These are phyloP conservation scores for Cornus suecica DNA, from an alignment of 148 eudicot species.

Conservation along the genomic window DNA sequence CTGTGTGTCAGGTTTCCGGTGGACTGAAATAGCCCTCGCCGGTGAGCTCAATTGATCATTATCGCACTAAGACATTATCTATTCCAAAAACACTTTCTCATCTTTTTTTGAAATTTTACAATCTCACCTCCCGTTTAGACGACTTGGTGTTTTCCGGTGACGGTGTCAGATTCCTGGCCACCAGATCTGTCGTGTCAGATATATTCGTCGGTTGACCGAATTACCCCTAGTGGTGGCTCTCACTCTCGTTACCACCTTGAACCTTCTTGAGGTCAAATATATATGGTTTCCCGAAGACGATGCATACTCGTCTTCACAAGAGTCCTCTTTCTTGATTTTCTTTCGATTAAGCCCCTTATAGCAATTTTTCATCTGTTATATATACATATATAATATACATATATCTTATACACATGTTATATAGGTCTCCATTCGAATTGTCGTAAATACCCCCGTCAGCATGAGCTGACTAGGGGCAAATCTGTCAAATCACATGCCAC, in stretches of 20 bases:
- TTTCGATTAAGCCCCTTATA: constrained; percentile 6
- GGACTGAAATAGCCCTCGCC: not conserved
- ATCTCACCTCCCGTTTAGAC: not conserved
- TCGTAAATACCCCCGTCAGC: not conserved
- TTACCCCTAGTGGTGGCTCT: not conserved
- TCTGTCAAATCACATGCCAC: not conserved
- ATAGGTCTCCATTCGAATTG: not conserved
- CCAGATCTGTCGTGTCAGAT: not conserved
- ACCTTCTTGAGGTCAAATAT: not conserved
- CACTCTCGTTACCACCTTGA: not conserved
- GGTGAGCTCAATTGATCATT: not conserved
- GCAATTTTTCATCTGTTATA: too few species aligned
- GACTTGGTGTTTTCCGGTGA: not conserved
- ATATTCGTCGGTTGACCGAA: not conserved
- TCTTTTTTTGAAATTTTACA: not conserved
- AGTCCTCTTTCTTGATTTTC: not conserved
- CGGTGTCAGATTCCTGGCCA: not conserved
- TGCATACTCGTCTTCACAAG: not conserved
- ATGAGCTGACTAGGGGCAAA: not conserved
- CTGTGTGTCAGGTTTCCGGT: not conserved
- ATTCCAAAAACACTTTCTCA: not conserved
- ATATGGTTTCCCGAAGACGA: not conserved
- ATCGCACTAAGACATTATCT: not conserved
- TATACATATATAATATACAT: too few species aligned
- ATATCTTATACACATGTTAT: too few species aligned